These are phyloP conservation scores for Hyphopichia khmerensis DNA, from an alignment of 1,139 yeast species.

Conservation along the genomic window DNA sequence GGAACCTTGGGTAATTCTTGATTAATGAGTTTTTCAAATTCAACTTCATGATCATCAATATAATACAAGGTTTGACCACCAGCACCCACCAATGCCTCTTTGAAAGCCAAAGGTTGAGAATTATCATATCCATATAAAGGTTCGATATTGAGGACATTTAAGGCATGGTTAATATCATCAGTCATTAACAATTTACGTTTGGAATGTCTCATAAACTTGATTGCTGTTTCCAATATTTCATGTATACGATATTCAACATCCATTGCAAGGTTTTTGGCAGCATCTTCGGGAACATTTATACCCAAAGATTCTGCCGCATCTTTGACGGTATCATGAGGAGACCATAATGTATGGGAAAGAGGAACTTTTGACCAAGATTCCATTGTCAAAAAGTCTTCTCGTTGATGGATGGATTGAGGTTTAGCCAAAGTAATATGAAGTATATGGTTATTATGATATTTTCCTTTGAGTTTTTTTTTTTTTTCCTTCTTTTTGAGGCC, in stretches of 20 bases:
- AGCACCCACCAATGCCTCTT: slow-evolving; percentile 86
- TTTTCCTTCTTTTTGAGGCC: too few species aligned
- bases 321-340: slow-evolving; percentile 94
- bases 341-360: slow-evolving; percentile 91
- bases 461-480: neutral
- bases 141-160: slow-evolving; percentile 84
- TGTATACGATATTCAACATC: slow-evolving; percentile 97
- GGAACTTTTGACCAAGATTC: slow-evolving; percentile 46
- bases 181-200: slow-evolving; percentile 82
- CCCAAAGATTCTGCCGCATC: slow-evolving; percentile 96
- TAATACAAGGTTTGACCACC: slow-evolving; percentile 89
- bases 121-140: slow-evolving; percentile 78
- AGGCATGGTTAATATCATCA: slow-evolving; percentile 76
- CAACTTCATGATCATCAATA: slow-evolving; percentile 87
- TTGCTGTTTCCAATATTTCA: slow-evolving; percentile 92
- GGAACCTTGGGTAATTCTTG: slow-evolving; percentile 97
- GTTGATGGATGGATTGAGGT: neutral
- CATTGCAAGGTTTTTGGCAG: slow-evolving; percentile 94
- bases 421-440: too few species aligned
- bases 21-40: slow-evolving; percentile 89
- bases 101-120: slow-evolving; percentile 61
- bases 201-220: slow-evolving; percentile 93
- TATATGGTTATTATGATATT: neutral
- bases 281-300: slow-evolving; percentile 82
- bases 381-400: slow-evolving; percentile 16